phyloP scores from a whole-genome alignment of 2,329 filamentous ascomycete genomes.

The Sporothrix protearum region DNA sequence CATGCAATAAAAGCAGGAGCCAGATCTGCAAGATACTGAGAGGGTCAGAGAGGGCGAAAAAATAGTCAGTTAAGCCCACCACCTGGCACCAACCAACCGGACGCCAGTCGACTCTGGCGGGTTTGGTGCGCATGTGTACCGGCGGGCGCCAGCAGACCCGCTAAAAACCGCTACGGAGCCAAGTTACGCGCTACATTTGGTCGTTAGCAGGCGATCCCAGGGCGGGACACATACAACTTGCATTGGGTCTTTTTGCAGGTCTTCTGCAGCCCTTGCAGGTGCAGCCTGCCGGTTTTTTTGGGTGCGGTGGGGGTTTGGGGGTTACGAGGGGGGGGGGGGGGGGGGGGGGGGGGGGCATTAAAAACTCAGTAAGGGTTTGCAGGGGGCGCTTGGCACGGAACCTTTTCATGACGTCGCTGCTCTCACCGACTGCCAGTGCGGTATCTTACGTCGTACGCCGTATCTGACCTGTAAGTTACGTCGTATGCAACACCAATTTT shows the following conservation, averaged over 20 bases:
- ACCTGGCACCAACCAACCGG: not conserved
- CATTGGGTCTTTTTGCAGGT: not conserved
- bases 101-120: not conserved
- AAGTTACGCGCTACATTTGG: constrained; percentile 9
- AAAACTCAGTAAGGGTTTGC: not conserved
- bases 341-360: not conserved
- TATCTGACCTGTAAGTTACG: too few relatives aligned
- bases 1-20: not conserved
- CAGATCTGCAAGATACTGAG: not conserved
- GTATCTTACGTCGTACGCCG: too few relatives aligned
- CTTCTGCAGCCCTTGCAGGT: not conserved
- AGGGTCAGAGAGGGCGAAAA: not conserved
- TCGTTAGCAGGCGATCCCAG: constrained; percentile 13
- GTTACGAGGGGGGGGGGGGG: not conserved
- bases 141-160: not conserved
- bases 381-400: not conserved
- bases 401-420: constrained; percentile 9
- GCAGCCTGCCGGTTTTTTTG: not conserved
- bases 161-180: not conserved
- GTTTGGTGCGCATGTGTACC: not conserved
- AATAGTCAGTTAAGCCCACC: not conserved
- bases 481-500: not conserved
- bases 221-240: not conserved
- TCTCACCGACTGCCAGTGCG: not conserved
- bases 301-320: not conserved